phyloP scores from a whole-genome alignment of 169 alveolate species.

The Eimeria brunetti region DNA sequence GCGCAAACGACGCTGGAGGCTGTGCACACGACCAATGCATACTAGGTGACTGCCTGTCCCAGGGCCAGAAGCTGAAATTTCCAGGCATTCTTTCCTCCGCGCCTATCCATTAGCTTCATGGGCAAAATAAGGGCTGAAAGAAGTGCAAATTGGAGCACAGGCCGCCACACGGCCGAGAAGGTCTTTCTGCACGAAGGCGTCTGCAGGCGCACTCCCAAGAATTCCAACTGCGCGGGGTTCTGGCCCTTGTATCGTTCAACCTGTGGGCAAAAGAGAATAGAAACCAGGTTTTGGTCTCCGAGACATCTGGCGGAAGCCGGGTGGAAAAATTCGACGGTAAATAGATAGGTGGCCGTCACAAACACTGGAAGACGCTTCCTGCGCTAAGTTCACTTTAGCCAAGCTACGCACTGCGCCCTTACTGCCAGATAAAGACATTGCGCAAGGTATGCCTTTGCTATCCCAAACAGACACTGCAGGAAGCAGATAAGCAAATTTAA shows the following conservation, averaged over 20 bases:
- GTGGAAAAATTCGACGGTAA: not conserved
- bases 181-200: not conserved
- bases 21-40: not conserved
- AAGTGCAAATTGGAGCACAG: slow-evolving; percentile 26
- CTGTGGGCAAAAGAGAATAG: not conserved
- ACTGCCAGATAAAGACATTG: slow-evolving; percentile 23
- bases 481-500: slow-evolving; percentile 20
- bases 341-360: not conserved
- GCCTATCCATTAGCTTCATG: slow-evolving; percentile 40
- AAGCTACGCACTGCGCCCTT: not conserved
- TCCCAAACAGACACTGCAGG: slow-evolving; percentile 56
- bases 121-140: slow-evolving; percentile 36
- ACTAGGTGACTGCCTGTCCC: slow-evolving; percentile 70
- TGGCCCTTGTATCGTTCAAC: not conserved
- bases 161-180: slow-evolving; percentile 1
- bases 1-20: not conserved
- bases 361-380: not conserved
- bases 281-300: not conserved
- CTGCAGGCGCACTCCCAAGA: slow-evolving; percentile 15
- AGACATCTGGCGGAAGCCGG: not conserved
- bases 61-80: slow-evolving; percentile 41
- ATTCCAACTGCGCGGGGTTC: not conserved
- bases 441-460: not conserved
- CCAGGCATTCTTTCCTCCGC: slow-evolving; percentile 56
- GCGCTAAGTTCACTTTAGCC: not conserved